Conservation (phyloP, 208 protist genomes). For the Leishmania turanica region DNA sequence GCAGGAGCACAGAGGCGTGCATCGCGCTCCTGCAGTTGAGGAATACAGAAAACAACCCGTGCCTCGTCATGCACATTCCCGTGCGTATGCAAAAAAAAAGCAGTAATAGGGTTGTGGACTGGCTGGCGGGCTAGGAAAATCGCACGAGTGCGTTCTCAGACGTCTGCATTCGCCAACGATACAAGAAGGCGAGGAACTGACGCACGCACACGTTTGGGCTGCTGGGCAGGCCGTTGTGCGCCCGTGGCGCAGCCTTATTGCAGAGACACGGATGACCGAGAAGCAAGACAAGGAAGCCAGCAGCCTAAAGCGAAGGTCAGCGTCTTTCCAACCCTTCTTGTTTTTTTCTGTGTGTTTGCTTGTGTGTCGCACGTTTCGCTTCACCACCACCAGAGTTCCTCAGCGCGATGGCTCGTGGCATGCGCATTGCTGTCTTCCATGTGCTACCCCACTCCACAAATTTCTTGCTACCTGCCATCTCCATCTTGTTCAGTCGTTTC, state of each 20-base stretch:
- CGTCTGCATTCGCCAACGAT: too few relatives aligned
- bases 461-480: neutral
- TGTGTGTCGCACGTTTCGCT: neutral
- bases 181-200: neutral
- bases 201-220: neutral
- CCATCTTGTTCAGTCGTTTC: neutral
- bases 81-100: conserved; percentile 63
- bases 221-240: neutral
- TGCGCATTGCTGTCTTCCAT: neutral
- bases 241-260: neutral
- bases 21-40: conserved; percentile 68
- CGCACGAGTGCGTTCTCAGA: conserved; percentile 27
- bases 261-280: too few relatives aligned
- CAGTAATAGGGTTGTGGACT: conserved; percentile 81
- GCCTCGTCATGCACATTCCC: conserved; percentile 70
- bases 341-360: neutral
- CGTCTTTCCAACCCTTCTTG: neutral
- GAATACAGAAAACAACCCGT: conserved; percentile 58
- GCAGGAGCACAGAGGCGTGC: conserved; percentile 80
- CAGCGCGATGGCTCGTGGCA: neutral
- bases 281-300: neutral
- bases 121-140: conserved; percentile 58
- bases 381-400: neutral
- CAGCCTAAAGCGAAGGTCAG: neutral
- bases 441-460: neutral